Conservation (phyloP, 2,329 filamentous ascomycete species). For the Botryotinia globosa region DNA sequence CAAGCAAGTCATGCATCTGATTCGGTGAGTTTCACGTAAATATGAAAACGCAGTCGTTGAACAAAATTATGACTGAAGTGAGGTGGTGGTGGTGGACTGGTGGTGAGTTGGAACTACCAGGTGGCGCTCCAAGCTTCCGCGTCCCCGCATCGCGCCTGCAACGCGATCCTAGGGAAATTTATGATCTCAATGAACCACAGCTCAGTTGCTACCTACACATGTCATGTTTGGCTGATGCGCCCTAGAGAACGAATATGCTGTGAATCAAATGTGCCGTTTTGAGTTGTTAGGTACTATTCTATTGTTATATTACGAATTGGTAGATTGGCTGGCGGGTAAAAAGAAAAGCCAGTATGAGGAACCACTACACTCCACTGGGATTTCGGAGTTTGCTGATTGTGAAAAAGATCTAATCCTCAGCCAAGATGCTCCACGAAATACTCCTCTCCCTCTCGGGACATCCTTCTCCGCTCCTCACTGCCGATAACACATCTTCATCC, state of each 20-base stretch:
- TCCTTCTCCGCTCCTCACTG: constrained; percentile 78
- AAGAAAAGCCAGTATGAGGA: neutral
- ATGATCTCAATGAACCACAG: neutral
- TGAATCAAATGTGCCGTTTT: constrained; percentile 38
- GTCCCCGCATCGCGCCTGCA: constrained; percentile 4
- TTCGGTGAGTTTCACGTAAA: neutral
- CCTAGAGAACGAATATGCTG: neutral
- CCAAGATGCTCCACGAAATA: constrained; percentile 92
- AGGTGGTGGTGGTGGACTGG: neutral
- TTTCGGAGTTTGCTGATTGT: constrained; percentile 17
- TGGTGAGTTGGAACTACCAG: neutral
- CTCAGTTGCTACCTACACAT: constrained; percentile 5
- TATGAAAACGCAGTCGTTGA: neutral
- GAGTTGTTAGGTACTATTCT: constrained; percentile 36
- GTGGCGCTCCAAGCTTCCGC: neutral
- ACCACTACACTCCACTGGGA: constrained; percentile 13
- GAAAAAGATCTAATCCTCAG: constrained; percentile 15
- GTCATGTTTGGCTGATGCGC: neutral
- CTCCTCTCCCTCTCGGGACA: constrained; percentile 94
- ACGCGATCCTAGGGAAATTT: constrained; percentile 11
- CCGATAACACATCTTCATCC: constrained; percentile 47
- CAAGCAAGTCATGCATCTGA: neutral
- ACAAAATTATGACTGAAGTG: neutral
- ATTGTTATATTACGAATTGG: constrained; percentile 31
- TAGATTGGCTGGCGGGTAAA: constrained; percentile 27